A percentile compares a stretch with the other conserved stretches of the same genome.
Conservation (phyloP, 805 yeast genomes). For the Starmerella roubikii region DNA sequence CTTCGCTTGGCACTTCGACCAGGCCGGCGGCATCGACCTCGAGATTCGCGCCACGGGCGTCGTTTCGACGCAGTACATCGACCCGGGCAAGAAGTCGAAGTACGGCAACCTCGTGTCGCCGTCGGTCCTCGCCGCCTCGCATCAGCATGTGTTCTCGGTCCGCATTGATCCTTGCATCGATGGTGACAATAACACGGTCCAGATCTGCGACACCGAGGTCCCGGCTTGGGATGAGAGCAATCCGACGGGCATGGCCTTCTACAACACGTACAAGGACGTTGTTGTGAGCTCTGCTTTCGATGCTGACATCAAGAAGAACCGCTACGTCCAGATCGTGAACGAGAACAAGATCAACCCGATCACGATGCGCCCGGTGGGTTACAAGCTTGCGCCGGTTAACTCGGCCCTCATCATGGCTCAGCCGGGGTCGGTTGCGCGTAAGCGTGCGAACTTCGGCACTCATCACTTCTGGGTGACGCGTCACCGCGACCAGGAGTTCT, state of each 20-base stretch:
- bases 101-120: slow-evolving; percentile 66
- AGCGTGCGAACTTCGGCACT: slow-evolving; percentile 63
- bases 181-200: slow-evolving; percentile 64
- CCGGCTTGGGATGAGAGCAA: slow-evolving; percentile 44
- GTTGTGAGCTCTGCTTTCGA: slow-evolving; percentile 60
- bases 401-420: slow-evolving; percentile 62
- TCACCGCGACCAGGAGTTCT: slow-evolving; percentile 55
- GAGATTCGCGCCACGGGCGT: slow-evolving; percentile 81
- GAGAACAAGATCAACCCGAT: slow-evolving; percentile 57
- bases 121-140: slow-evolving; percentile 69
- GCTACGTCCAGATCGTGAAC: slow-evolving; percentile 62
- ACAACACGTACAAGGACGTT: slow-evolving; percentile 44
- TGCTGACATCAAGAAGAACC: slow-evolving; percentile 60
- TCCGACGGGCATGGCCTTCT: slow-evolving; percentile 59
- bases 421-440: slow-evolving; percentile 46
- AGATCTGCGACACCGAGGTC: slow-evolving; percentile 54
- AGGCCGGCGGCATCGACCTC: slow-evolving; percentile 63
- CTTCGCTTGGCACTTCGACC: slow-evolving; percentile 56
- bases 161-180: slow-evolving; percentile 73
- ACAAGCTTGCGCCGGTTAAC: slow-evolving; percentile 61
- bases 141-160: slow-evolving; percentile 67
- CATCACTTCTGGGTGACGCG: slow-evolving; percentile 74
- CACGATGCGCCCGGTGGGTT: slow-evolving; percentile 60
- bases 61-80: slow-evolving; percentile 72
- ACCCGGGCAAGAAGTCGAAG: slow-evolving; percentile 51